Evolutionary conservation across 768 basidiomycete genomes (phyloP).

Genomic region (Hirschioporus abietinus): DNA sequence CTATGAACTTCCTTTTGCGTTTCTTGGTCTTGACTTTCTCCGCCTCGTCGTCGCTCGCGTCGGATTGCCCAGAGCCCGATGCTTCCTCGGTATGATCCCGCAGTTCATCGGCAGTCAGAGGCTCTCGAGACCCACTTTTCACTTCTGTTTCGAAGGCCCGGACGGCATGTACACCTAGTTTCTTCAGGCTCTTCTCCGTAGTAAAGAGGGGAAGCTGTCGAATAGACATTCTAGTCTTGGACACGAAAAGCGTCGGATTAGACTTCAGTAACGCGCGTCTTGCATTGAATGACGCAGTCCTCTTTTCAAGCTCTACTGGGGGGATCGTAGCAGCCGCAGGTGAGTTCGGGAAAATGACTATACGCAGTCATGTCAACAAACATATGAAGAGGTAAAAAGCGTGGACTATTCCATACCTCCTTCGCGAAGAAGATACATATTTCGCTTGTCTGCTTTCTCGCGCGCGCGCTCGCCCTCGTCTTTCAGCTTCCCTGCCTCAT

Average conservation of each 20-base stretch:
- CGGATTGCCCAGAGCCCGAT: slow-evolving; percentile 20
- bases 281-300: slow-evolving; percentile 79
- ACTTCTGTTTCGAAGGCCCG: slow-evolving; percentile 79
- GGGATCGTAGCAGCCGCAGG: slow-evolving; percentile 70
- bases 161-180: slow-evolving; percentile 76
- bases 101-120: slow-evolving; percentile 69
- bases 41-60: slow-evolving; percentile 20
- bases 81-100: slow-evolving; percentile 22
- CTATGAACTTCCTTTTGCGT: slow-evolving; percentile 24
- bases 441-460: slow-evolving; percentile 90
- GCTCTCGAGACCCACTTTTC: slow-evolving; percentile 50
- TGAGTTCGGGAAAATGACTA: slow-evolving; percentile 88
- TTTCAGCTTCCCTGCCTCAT: slow-evolving; percentile 81
- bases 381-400: slow-evolving; percentile 2
- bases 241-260: slow-evolving; percentile 93
- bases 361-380: slow-evolving; percentile 5
- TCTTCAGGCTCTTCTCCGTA: slow-evolving; percentile 85
- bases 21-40: slow-evolving; percentile 30
- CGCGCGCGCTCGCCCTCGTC: slow-evolving; percentile 82
- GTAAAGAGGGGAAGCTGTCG: slow-evolving; percentile 90
- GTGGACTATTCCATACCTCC: slow-evolving; percentile 57
- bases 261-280: slow-evolving; percentile 78
- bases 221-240: slow-evolving; percentile 88
- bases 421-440: slow-evolving; percentile 93
- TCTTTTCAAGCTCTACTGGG: slow-evolving; percentile 76